Evolutionary conservation across 768 basidiomycete genomes (phyloP).

Genomic region (Leccinum ochraceum): DNA sequence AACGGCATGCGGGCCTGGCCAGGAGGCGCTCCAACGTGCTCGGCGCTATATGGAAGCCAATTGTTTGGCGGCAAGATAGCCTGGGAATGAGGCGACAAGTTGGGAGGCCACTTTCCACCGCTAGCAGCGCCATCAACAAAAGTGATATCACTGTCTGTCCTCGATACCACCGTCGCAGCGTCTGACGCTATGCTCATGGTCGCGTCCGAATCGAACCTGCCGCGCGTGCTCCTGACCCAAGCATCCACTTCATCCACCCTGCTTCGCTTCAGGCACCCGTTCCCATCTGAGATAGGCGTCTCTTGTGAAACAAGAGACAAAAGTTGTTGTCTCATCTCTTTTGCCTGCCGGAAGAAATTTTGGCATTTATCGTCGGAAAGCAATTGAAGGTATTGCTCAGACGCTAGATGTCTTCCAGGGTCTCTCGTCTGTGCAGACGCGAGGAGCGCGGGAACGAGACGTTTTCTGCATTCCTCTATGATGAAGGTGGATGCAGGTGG

Average conservation of each 20-base stretch:
- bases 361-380: conserved; percentile 31
- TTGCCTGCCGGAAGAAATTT: conserved; percentile 22
- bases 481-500: conserved; percentile 11
- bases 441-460: conserved; percentile 27
- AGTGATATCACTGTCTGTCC: conserved; percentile 30
- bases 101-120: neutral
- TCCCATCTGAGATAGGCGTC: conserved; percentile 1
- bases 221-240: conserved; percentile 18
- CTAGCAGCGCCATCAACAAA: conserved; percentile 19
- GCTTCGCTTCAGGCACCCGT: conserved; percentile 10
- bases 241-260: conserved; percentile 15
- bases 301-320: conserved; percentile 10
- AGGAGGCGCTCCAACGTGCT: neutral
- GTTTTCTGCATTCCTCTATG: conserved; percentile 29
- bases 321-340: conserved; percentile 28
- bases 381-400: conserved; percentile 23
- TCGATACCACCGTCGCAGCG: conserved; percentile 3
- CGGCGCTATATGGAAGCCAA: neutral
- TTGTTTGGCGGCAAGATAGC: neutral
- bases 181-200: conserved; percentile 14
- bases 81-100: conserved; percentile 3
- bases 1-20: neutral
- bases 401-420: conserved; percentile 12
- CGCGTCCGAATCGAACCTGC: conserved; percentile 18
- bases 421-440: conserved; percentile 20